These are phyloP conservation scores for Pyrenochaeta sp. DNA, from an alignment of 2,329 filamentous ascomycete genomes.

Conservation along the genomic window DNA sequence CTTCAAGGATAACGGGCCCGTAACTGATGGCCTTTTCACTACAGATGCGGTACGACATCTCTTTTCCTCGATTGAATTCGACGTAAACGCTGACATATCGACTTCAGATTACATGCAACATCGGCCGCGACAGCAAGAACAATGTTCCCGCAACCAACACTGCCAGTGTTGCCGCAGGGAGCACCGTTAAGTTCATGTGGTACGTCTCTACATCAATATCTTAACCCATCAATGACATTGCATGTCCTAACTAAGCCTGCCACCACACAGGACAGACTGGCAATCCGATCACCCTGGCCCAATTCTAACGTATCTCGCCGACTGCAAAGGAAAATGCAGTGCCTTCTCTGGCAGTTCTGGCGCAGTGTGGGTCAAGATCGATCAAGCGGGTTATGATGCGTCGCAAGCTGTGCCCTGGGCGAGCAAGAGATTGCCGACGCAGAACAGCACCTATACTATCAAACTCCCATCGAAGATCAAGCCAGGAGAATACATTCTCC, in stretches of 20 bases:
- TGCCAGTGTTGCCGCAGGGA: slow-evolving; percentile 5
- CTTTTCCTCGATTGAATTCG: no score
- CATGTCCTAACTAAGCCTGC: no score
- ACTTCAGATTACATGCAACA: slow-evolving; percentile 12
- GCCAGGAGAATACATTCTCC: slow-evolving; percentile 10
- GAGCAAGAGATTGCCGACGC: slow-evolving; percentile 8
- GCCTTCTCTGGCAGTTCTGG: slow-evolving; percentile 10
- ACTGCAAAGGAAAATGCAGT: slow-evolving; percentile 7
- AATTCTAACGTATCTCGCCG: slow-evolving; percentile 14
- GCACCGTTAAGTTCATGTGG: slow-evolving; percentile 16
- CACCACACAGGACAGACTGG: slow-evolving; percentile 6
- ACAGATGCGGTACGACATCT: slow-evolving; percentile 2
- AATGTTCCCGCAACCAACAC: slow-evolving; percentile 6
- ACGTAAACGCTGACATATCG: no score
- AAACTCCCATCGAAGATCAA: slow-evolving; percentile 8
- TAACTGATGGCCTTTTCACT: slow-evolving; percentile 11
- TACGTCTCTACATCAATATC: no score
- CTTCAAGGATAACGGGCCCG: slow-evolving; percentile 14
- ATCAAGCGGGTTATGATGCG: slow-evolving; percentile 14
- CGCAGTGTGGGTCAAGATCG: slow-evolving; percentile 15
- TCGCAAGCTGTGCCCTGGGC: slow-evolving; percentile 11
- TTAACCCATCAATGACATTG: no score
- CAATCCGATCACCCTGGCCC: slow-evolving; percentile 14
- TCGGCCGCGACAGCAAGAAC: slow-evolving; percentile 8
- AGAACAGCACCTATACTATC: slow-evolving; percentile 15